phyloP scores from a whole-genome alignment of 2,329 filamentous ascomycete genomes.

The Beauveria sp. region DNA sequence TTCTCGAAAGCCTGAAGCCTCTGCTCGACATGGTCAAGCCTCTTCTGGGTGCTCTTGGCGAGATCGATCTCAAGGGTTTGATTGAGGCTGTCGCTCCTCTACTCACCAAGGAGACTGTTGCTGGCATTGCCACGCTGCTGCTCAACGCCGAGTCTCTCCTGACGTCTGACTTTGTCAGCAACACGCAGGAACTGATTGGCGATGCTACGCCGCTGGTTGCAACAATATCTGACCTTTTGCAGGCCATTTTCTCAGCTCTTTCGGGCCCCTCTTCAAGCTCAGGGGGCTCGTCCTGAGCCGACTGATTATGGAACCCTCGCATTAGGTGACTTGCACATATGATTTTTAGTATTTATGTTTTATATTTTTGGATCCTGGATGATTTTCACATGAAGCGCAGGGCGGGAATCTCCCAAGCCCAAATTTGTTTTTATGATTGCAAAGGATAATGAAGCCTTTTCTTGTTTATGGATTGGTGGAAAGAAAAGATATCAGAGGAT shows the following conservation, averaged over 20 bases:
- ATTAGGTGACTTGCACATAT: slow-evolving; percentile 1
- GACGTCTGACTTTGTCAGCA: slow-evolving; percentile 31
- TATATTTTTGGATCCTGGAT: background rate
- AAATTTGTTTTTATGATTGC: slow-evolving; percentile 3
- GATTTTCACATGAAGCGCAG: slow-evolving; percentile 4
- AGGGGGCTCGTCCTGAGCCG: background rate
- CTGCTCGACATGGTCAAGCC: slow-evolving; percentile 24
- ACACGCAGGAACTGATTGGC: slow-evolving; percentile 35
- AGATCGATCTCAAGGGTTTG: slow-evolving; percentile 24
- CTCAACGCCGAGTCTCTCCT: slow-evolving; percentile 32
- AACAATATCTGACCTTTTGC: slow-evolving; percentile 5
- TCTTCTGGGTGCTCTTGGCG: slow-evolving; percentile 22
- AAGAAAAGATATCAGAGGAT: background rate
- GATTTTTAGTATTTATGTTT: slow-evolving; percentile 1
- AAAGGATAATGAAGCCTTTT: slow-evolving; percentile 6
- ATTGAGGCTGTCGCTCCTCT: slow-evolving; percentile 30
- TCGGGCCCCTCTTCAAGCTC: background rate
- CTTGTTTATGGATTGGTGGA: background rate
- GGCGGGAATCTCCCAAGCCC: background rate
- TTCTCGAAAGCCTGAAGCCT: slow-evolving; percentile 15
- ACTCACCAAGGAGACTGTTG: slow-evolving; percentile 31
- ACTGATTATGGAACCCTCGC: background rate
- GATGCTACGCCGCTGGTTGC: slow-evolving; percentile 28
- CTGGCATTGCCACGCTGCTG: slow-evolving; percentile 28
- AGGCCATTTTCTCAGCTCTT: slow-evolving; percentile 6